phyloP scores from a whole-genome alignment of 129 eudicot species.

The Saposhnikovia divaricata region DNA sequence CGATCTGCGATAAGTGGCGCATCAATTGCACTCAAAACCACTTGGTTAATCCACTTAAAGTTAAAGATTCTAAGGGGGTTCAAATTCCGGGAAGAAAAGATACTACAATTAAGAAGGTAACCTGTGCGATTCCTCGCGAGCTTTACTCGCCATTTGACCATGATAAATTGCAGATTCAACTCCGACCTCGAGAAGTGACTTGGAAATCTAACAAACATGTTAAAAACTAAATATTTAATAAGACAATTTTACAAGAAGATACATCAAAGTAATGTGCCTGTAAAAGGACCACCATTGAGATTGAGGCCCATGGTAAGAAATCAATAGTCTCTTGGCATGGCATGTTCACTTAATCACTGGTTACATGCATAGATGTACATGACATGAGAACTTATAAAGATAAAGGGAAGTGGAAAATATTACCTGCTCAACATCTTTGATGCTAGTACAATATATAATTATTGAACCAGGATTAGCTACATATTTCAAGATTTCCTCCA shows the following conservation, averaged over 20 bases:
- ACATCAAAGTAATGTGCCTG: background rate
- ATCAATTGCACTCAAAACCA: conserved; percentile 7
- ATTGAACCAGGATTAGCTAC: conserved; percentile 48
- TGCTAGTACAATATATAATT: conserved; percentile 69
- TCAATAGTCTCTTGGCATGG: background rate
- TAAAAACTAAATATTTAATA: conserved; percentile 3
- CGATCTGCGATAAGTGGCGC: conserved; percentile 38
- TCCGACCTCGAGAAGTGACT: conserved; percentile 48
- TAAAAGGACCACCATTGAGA: background rate
- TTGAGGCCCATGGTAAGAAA: background rate
- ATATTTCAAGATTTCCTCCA: conserved; percentile 50
- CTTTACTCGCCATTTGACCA: conserved; percentile 72
- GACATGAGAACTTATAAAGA: background rate
- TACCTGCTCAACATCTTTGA: conserved; percentile 87
- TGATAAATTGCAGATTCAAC: conserved; percentile 77
- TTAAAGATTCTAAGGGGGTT: background rate
- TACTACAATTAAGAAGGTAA: conserved; percentile 13
- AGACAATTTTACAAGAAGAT: background rate
- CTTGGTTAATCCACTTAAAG: conserved; percentile 1
- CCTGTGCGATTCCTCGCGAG: conserved; percentile 85
- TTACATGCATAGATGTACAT: background rate
- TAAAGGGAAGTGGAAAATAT: background rate
- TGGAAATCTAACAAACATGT: conserved; percentile 32
- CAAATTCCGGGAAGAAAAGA: background rate
- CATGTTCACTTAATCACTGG: background rate